Conservation (phyloP, 805 yeast species). For the Tanozyma kutaoensis region DNA sequence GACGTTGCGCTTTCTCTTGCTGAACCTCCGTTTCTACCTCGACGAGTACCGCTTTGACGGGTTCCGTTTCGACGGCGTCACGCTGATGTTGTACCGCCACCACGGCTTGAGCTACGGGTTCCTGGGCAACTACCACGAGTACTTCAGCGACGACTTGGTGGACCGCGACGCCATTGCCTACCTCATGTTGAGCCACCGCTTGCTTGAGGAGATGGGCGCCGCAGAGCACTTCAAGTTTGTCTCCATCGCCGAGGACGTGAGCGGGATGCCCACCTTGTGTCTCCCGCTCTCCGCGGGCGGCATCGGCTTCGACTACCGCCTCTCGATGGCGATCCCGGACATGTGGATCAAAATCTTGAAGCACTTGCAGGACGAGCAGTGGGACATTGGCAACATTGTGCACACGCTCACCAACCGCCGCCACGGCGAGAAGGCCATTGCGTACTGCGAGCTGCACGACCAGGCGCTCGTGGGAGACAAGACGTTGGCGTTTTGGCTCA, state of each 20-base stretch:
- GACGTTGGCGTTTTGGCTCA: slow-evolving; percentile 92
- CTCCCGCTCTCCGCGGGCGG: slow-evolving; percentile 67
- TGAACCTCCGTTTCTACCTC: slow-evolving; percentile 72
- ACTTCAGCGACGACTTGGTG: slow-evolving; percentile 63
- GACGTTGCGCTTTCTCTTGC: slow-evolving; percentile 72
- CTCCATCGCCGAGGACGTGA: slow-evolving; percentile 91
- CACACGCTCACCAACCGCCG: slow-evolving; percentile 81
- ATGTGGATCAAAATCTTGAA: slow-evolving; percentile 96
- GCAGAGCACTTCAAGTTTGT: slow-evolving; percentile 33
- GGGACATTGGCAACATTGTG: slow-evolving; percentile 78
- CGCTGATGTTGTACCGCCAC: slow-evolving; percentile 81
- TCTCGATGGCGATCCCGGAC: slow-evolving; percentile 96
- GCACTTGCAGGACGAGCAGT: slow-evolving; percentile 73
- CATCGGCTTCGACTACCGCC: slow-evolving; percentile 83
- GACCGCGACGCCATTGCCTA: slow-evolving; percentile 83
- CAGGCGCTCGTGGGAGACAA: slow-evolving; percentile 97
- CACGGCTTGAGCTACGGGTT: slow-evolving; percentile 90
- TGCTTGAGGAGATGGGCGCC: slow-evolving; percentile 42
- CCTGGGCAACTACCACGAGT: slow-evolving; percentile 87
- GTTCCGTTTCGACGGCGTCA: slow-evolving; percentile 93
- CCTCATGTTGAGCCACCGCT: slow-evolving; percentile 79
- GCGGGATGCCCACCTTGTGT: slow-evolving; percentile 95
- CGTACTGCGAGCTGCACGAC: slow-evolving; percentile 92
- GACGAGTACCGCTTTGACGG: slow-evolving; percentile 88
- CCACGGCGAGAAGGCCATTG: slow-evolving; percentile 76